phyloP scores from a whole-genome alignment of 176 grass and related monocot genomes.

The Cenchrus americanus region DNA sequence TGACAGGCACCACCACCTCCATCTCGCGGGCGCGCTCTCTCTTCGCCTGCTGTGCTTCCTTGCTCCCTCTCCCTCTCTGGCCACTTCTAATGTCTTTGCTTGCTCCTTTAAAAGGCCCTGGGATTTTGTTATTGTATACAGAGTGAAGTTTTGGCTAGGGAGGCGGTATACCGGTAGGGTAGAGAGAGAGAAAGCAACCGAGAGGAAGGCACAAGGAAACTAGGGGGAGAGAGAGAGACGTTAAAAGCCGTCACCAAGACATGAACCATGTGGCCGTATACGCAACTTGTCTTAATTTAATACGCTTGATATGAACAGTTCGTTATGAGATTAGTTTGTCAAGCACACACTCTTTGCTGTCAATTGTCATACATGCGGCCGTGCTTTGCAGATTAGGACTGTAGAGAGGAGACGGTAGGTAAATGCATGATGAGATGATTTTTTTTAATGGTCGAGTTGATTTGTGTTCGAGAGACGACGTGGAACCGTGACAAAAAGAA shows the following conservation, averaged over 20 bases:
- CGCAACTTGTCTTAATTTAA: slow-evolving; percentile 45
- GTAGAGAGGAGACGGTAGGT: not conserved
- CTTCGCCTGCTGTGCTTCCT: not conserved
- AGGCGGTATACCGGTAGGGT: not conserved
- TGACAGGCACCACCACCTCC: slow-evolving; percentile 75
- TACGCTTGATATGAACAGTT: slow-evolving; percentile 14
- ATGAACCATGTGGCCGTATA: slow-evolving; percentile 48
- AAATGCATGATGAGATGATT: not conserved
- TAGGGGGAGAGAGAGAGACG: slow-evolving; percentile 10
- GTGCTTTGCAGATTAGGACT: slow-evolving; percentile 1
- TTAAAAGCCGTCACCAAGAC: slow-evolving; percentile 39
- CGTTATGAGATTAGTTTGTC: slow-evolving; percentile 35
- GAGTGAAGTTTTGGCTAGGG: not conserved
- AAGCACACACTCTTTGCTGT: slow-evolving; percentile 30
- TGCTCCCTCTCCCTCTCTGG: not conserved
- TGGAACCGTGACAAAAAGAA: not conserved
- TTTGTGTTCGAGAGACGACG: not conserved
- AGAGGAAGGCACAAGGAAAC: slow-evolving; percentile 76
- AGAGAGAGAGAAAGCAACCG: not conserved
- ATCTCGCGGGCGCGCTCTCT: slow-evolving; percentile 14
- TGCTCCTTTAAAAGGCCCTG: slow-evolving; percentile 32
- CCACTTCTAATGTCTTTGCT: not conserved
- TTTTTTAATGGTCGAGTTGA: not conserved
- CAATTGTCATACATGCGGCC: slow-evolving; percentile 28
- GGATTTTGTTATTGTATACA: slow-evolving; percentile 44